Conservation (phyloP, 345 rosid species). For the Brassica nigra region DNA sequence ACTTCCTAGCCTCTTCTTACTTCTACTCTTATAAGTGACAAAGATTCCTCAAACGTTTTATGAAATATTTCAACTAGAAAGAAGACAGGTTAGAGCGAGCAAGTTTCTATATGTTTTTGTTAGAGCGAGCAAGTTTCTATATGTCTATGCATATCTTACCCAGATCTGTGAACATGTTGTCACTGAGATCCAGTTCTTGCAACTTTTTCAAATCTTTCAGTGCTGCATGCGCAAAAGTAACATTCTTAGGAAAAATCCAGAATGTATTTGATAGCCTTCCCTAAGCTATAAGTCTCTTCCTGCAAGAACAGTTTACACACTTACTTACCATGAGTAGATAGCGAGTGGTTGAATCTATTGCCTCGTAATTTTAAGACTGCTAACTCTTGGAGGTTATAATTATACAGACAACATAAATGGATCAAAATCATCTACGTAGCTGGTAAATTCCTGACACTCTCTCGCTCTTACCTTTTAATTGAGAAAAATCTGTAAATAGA, state of each 20-base stretch:
- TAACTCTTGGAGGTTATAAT: slow-evolving; percentile 11
- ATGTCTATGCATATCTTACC: slow-evolving; percentile 11
- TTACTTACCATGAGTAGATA: slow-evolving; percentile 17
- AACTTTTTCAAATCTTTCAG: slow-evolving; percentile 23
- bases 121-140: slow-evolving; percentile 13
- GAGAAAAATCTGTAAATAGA: slow-evolving; percentile 13
- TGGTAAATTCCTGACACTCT: not conserved
- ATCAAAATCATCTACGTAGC: not conserved
- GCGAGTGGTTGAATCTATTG: slow-evolving; percentile 19
- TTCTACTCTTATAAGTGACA: not conserved
- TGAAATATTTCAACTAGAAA: not conserved
- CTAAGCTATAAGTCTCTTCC: not conserved
- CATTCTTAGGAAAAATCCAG: not conserved
- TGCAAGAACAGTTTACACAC: slow-evolving; percentile 5
- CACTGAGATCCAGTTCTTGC: slow-evolving; percentile 29
- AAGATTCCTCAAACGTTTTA: not conserved
- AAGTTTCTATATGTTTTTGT: too few relatives aligned
- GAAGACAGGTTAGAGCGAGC: not conserved
- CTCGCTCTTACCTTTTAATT: slow-evolving; percentile 8
- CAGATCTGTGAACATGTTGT: slow-evolving; percentile 10
- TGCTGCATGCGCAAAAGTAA: slow-evolving; percentile 2
- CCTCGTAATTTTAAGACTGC: slow-evolving; percentile 13
- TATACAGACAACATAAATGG: not conserved
- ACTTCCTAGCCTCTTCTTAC: not conserved
- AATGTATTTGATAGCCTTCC: not conserved